Evolutionary conservation across 2,329 filamentous ascomycete species (phyloP), one percentile per base, ranked within the genome.

Genomic region (Pyrenophora seminiperda): DNA sequence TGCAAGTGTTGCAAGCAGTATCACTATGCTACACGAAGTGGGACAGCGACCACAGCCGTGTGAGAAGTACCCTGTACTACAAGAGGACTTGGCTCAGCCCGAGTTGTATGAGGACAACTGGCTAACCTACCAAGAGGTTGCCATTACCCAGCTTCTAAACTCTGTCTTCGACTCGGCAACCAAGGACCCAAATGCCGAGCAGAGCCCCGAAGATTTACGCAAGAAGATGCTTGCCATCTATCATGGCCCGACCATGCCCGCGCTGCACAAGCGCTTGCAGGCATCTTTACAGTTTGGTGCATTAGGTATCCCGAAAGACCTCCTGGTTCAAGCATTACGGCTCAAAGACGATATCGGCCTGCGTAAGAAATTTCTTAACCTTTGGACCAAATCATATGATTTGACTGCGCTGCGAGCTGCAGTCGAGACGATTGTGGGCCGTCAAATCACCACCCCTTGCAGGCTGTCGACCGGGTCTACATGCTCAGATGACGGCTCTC

Each of bases 31-130:
- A 18, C 66, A 69, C 9, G 58, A 72, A 10, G 57, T 70, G 10
- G 65, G 73, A 17, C 62, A 67, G 47, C 62, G 63, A 18, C 58
- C 60, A 38, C 52, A 54, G 19, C 49, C 59, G 13, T 61, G 58
- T 17, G 69, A 72, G 7, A 71, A 76, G 40, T 84, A 83, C 61
- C 80, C 81, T 2, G 67, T 84, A 3, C 70, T 86, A 3, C 60
- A 68, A 0, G 81, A 85, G 51, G 77, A 84, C 56, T 73, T 86
- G 19, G 70, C 74, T 2, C 78, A 79, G 39, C 77, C 83, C n/a
- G 76, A 80, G 44, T 74, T 87, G 56, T 86, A 86, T 63, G 83
- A 86, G 60, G 83, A 86, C 37, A 76, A 80, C 47, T 87, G 84
- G 83, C 78, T 87, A 30, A 76, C 74, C 10, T 80, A 86, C 53